phyloP scores from a whole-genome alignment of 331 rosid species.

The Cydonia oblonga region DNA sequence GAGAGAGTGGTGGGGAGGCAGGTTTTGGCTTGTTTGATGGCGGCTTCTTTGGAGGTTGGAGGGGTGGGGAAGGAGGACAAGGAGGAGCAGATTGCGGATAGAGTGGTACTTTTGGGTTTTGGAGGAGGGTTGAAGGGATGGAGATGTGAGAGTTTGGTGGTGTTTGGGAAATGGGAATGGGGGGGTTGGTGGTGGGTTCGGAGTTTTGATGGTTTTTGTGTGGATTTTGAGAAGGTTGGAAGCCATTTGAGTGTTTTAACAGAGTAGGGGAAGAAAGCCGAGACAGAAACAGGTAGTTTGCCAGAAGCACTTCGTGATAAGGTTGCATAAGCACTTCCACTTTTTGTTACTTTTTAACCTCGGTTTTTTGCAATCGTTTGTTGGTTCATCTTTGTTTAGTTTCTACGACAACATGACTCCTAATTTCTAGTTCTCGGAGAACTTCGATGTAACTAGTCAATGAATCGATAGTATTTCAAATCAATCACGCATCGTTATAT shows the following conservation, averaged over 20 bases:
- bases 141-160: background rate
- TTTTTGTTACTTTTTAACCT: background rate
- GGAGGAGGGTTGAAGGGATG: background rate
- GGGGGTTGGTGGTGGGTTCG: constrained; percentile 20
- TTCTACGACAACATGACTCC: no score
- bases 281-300: background rate
- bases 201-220: constrained; percentile 15
- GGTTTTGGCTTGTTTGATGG: constrained; percentile 63
- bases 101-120: constrained; percentile 5
- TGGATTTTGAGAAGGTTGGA: constrained; percentile 29
- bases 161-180: constrained; percentile 20
- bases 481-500: no score
- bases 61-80: constrained; percentile 48
- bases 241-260: constrained; percentile 35
- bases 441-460: no score
- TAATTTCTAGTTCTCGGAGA: no score
- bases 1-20: constrained; percentile 61
- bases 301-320: constrained; percentile 23
- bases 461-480: no score
- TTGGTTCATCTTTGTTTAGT: no score
- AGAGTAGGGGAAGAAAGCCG: background rate
- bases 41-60: constrained; percentile 72
- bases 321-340: background rate
- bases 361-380: background rate
- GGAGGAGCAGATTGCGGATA: constrained; percentile 15